A percentile compares a stretch with the other conserved stretches of the same genome.
Conservation (phyloP, 768 basidiomycete genomes). For the Antrodiella citrinella region DNA sequence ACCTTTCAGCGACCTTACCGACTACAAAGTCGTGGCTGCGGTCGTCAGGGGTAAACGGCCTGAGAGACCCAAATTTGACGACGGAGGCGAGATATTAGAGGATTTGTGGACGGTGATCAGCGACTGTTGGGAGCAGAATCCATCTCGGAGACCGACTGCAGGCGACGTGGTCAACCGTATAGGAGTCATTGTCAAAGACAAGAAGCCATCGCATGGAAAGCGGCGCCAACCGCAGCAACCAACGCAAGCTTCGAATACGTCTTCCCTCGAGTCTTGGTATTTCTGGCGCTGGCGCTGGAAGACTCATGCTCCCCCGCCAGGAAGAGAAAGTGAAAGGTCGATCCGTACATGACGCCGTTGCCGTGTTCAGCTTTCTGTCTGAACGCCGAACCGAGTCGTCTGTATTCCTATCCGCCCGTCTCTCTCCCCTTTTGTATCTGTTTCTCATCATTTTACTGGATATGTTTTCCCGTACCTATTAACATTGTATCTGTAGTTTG, state of each 20-base stretch:
- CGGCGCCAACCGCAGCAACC: neutral
- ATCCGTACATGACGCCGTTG: no score
- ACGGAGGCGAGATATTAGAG: neutral
- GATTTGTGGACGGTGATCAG: neutral
- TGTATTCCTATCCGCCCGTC: no score
- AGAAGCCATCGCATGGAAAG: neutral
- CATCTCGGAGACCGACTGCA: neutral
- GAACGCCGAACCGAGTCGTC: no score
- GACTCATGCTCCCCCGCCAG: no score
- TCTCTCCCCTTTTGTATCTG: no score
- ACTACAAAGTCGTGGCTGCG: neutral
- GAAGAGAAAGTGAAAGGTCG: no score
- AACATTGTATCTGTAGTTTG: no score
- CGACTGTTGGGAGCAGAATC: neutral
- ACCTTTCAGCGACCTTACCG: neutral
- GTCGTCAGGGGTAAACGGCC: neutral
- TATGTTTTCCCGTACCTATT: no score
- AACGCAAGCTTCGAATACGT: neutral
- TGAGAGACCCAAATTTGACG: neutral
- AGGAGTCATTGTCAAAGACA: neutral
- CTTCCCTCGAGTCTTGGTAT: neutral
- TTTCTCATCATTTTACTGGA: no score
- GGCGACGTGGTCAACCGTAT: neutral
- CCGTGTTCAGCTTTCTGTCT: no score
- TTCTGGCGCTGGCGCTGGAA: neutral